A percentile compares a stretch with the other conserved stretches of the same genome.
These are phyloP conservation scores for Simplicillium aogashimaense DNA, from an alignment of 2,329 filamentous ascomycete species.

Conservation along the genomic window DNA sequence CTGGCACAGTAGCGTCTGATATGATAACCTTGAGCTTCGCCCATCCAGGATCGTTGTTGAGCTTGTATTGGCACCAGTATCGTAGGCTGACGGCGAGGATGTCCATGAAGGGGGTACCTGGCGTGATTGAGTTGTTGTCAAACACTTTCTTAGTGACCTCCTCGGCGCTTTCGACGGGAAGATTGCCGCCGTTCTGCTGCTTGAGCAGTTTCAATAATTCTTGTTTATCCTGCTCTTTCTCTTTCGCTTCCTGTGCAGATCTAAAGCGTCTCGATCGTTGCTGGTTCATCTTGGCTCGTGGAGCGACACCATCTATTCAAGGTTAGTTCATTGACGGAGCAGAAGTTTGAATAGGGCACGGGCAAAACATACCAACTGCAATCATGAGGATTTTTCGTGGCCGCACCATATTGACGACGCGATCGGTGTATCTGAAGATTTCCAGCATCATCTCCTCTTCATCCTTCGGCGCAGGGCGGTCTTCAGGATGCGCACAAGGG, in stretches of 20 bases:
- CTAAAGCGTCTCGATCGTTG: slow-evolving; percentile 94
- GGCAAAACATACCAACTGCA: slow-evolving; percentile 62
- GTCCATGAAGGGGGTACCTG: slow-evolving; percentile 98
- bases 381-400: slow-evolving; percentile 96
- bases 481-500: slow-evolving; percentile 95
- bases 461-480: slow-evolving; percentile 78
- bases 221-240: slow-evolving; percentile 85
- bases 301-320: slow-evolving; percentile 76
- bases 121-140: slow-evolving; percentile 80
- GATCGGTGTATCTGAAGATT: slow-evolving; percentile 96
- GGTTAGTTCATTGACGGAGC: slow-evolving; percentile 13
- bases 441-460: slow-evolving; percentile 99
- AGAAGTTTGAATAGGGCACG: not conserved
- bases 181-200: slow-evolving; percentile 59
- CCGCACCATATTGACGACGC: slow-evolving; percentile 96
- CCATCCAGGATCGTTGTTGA: slow-evolving; percentile 95
- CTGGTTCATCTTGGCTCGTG: slow-evolving; percentile 99
- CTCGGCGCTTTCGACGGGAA: slow-evolving; percentile 51
- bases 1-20: slow-evolving; percentile 93
- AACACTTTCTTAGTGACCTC: slow-evolving; percentile 77
- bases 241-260: slow-evolving; percentile 84
- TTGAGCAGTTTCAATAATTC: slow-evolving; percentile 79
- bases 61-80: slow-evolving; percentile 96
- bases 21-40: slow-evolving; percentile 95
- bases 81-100: slow-evolving; percentile 81